Base-by-base conservation (phyloP, 108 stramenopile species). In the Nitzschia sp. region DNA sequence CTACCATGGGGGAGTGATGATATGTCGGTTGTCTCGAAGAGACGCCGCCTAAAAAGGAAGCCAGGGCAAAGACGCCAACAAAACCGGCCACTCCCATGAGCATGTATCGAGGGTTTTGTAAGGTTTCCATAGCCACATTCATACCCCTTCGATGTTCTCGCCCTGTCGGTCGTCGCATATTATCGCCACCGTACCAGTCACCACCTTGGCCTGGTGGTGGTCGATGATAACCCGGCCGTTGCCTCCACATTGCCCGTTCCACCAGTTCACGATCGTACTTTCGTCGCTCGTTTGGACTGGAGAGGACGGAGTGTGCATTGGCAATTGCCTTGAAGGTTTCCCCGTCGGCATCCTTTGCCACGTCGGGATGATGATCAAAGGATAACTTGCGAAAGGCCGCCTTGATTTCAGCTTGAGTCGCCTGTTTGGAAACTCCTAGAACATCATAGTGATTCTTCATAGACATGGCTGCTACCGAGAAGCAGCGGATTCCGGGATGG, bases 301-400 rank as follows among this genome's bases (percentile, higher is more conserved):
- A 79, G 9, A 94, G 64, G 8, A 89, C 76, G 0, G 81, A 71
- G 53, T 91, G 82, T 1, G 92, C 89, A 54, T 88, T 80, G 46
- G 88, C 78, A 54, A 94, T 89, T 0, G 57, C 74, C 63, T 91
- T 90, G 83, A 94, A 94, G 56, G 68, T 68, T 44, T 89, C 88
- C 23, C 74, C 75, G 47, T 76, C 71, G 4, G 79, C 31, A 22
- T 62, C 72, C 21, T 68, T 57, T 16, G 85, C 77, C 2, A 94
- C 82, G 69, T 98, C 98, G 1, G 98, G 98, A 78, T 99, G 98
- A 19, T 73, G 87, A 69, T 93, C 83, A 69, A 96, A 85, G 63
- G 90, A 90, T 8, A 95, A 69, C 64, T 89, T 86, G 35, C 94
- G 89, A 79, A 97, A 99, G 41, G 94, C 90, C 53, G 82, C 80